phyloP scores from a whole-genome alignment of 176 grass and related monocot species.

The Triticum timopheevii region DNA sequence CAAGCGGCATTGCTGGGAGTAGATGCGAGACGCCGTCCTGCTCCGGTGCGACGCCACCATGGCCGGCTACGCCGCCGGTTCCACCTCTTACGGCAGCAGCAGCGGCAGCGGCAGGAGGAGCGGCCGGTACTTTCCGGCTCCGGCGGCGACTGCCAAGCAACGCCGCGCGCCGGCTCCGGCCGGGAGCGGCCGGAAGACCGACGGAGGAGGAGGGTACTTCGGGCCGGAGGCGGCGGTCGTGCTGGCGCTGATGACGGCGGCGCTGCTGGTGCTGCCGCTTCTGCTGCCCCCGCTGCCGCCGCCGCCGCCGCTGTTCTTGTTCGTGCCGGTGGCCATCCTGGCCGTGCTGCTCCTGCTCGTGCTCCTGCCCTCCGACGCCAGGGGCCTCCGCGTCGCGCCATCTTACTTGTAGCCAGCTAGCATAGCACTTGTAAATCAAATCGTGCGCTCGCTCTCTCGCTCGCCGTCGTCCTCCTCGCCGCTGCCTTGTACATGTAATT shows the following conservation, averaged over 20 bases:
- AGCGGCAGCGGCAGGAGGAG: neutral
- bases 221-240: slow-evolving; percentile 27
- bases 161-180: neutral
- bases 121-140: neutral
- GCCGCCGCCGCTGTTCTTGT: slow-evolving; percentile 31
- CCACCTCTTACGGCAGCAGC: neutral
- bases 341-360: slow-evolving; percentile 35
- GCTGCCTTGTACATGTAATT: slow-evolving; percentile 11
- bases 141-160: neutral
- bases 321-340: slow-evolving; percentile 52
- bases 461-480: neutral
- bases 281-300: slow-evolving; percentile 38
- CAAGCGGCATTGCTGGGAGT: neutral
- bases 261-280: slow-evolving; percentile 45
- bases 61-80: neutral
- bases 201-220: slow-evolving; percentile 8
- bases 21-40: slow-evolving; percentile 29
- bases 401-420: neutral
- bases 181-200: neutral
- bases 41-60: neutral
- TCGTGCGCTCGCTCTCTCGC: neutral
- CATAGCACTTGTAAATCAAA: neutral
- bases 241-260: slow-evolving; percentile 42
- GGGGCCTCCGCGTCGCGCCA: neutral
- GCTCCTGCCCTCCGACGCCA: slow-evolving; percentile 36